These are phyloP conservation scores for Verticillium nonalfalfae DNA, from an alignment of 2,329 filamentous ascomycete genomes.

Conservation along the genomic window DNA sequence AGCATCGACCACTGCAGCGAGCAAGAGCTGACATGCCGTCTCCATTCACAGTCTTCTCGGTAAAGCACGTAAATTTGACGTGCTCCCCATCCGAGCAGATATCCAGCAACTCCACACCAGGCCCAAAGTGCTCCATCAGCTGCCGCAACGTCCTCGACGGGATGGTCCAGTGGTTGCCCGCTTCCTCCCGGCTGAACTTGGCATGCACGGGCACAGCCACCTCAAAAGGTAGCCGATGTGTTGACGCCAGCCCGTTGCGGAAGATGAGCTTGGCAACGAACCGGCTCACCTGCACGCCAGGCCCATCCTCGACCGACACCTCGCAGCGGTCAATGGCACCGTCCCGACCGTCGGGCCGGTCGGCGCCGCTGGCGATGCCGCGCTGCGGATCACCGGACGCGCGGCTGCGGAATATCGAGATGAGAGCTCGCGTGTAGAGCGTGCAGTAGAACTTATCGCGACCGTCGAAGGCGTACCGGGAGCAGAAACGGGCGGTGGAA, in stretches of 20 bases:
- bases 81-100: constrained; percentile 69
- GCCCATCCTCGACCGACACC: constrained; percentile 65
- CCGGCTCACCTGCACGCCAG: constrained; percentile 59
- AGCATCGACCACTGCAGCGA: constrained; percentile 5
- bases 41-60: constrained; percentile 68
- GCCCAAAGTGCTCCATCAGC: constrained; percentile 74
- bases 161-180: constrained; percentile 66
- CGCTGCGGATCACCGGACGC: constrained; percentile 48
- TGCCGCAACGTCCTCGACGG: constrained; percentile 65
- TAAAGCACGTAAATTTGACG: constrained; percentile 75
- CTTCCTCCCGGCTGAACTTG: constrained; percentile 62
- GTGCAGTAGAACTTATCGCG: constrained; percentile 64
- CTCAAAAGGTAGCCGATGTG: constrained; percentile 71
- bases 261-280: constrained; percentile 70
- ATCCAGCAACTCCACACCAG: constrained; percentile 74
- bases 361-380: constrained; percentile 51
- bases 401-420: constrained; percentile 69
- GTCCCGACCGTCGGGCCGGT: constrained; percentile 25
- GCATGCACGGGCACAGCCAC: constrained; percentile 68
- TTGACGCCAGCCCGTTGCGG: constrained; percentile 71
- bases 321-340: constrained; percentile 65
- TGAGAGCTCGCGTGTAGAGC: constrained; percentile 64
- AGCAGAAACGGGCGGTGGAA: constrained; percentile 63
- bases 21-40: constrained; percentile 25
- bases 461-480: constrained; percentile 61